phyloP scores from a whole-genome alignment of 108 stramenopile genomes.

The Skeletonema marinoi region DNA sequence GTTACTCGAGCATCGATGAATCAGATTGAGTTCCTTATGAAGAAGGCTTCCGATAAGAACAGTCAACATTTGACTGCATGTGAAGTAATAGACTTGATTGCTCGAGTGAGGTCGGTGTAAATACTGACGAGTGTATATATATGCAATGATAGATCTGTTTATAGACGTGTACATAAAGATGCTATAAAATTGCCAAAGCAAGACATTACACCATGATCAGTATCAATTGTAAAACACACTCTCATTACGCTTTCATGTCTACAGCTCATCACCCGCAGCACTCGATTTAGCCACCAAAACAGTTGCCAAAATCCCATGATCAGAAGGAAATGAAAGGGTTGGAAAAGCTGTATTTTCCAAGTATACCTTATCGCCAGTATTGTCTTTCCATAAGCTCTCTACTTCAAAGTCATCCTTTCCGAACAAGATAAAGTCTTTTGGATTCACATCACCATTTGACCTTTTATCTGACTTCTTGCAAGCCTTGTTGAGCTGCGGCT shows the following conservation, averaged over 20 bases:
- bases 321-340: constrained; percentile 83
- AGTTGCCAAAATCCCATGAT: constrained; percentile 83
- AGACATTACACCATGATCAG: too few species aligned
- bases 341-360: constrained; percentile 85
- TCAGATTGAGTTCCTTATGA: background rate
- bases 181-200: too few species aligned
- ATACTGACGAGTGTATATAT: background rate
- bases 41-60: background rate
- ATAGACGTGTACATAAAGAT: background rate
- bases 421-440: constrained; percentile 91
- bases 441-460: constrained; percentile 76
- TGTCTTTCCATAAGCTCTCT: constrained; percentile 74
- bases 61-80: background rate
- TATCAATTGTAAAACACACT: background rate
- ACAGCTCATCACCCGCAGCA: background rate
- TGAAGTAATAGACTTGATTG: background rate
- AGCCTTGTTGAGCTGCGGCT: constrained; percentile 91
- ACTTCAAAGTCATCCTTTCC: constrained; percentile 61
- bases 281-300: constrained; percentile 47
- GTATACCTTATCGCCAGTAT: constrained; percentile 74
- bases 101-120: background rate
- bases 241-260: background rate
- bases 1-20: background rate
- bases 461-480: constrained; percentile 66
- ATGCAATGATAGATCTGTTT: background rate